Percentiles rank a stretch among this genome's conserved stretches.
Conservation (phyloP, 257 asterid species). For the Solanum peruvianum region DNA sequence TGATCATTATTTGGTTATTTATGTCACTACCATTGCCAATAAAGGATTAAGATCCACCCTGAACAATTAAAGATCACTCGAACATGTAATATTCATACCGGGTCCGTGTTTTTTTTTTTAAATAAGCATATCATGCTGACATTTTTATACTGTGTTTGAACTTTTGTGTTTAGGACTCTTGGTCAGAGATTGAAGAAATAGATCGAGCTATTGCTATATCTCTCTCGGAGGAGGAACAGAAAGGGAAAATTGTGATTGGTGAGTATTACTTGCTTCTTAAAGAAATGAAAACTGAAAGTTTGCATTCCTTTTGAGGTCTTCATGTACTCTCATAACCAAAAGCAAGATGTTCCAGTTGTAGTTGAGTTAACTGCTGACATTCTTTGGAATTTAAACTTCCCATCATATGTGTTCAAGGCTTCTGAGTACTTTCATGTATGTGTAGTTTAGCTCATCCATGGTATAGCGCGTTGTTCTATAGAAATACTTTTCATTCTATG, state of each 20-base stretch:
- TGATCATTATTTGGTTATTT: background rate
- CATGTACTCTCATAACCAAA: background rate
- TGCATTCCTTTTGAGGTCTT: background rate
- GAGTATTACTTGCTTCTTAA: constrained; percentile 6
- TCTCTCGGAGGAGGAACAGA: constrained; percentile 62
- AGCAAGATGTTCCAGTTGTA: background rate
- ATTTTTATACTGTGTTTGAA: background rate
- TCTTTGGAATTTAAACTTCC: background rate
- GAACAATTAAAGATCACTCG: background rate
- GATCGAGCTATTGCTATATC: constrained; percentile 82
- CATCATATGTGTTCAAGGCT: background rate
- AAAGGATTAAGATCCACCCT: background rate
- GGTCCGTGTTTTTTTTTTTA: background rate
- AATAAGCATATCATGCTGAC: background rate
- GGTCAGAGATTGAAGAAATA: constrained; percentile 58
- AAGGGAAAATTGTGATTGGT: constrained; percentile 43
- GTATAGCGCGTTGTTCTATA: background rate
- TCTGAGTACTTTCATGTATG: background rate
- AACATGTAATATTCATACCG: background rate
- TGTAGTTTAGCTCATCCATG: background rate
- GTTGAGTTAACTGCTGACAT: background rate
- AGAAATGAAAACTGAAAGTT: background rate
- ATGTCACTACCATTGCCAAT: background rate
- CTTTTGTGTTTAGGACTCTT: constrained; percentile 29
- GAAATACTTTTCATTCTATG: background rate